These are phyloP conservation scores for Fibroporia radiculosa DNA, from an alignment of 768 basidiomycete genomes.

Conservation along the genomic window DNA sequence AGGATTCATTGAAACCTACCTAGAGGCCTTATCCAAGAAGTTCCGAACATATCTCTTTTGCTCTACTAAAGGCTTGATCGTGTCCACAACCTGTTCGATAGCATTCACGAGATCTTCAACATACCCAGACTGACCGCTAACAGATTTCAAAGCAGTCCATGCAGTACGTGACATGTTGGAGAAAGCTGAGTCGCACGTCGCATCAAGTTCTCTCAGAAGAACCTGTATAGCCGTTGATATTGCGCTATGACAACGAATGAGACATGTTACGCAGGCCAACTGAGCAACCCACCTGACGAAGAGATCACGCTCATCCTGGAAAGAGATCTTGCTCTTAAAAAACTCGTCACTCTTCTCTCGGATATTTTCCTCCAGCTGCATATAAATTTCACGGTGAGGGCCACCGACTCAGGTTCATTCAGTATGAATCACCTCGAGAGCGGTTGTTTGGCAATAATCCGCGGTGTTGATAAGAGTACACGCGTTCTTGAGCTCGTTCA, in stretches of 20 bases:
- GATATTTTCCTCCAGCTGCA: slow-evolving; percentile 87
- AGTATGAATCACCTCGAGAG: slow-evolving; percentile 55
- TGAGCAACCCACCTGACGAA: slow-evolving; percentile 71
- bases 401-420: background rate
- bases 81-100: slow-evolving; percentile 68
- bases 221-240: slow-evolving; percentile 78
- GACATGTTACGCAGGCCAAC: background rate
- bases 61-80: slow-evolving; percentile 75
- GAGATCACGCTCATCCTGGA: slow-evolving; percentile 80
- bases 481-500: slow-evolving; percentile 67
- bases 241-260: slow-evolving; percentile 39
- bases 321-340: slow-evolving; percentile 70
- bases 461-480: slow-evolving; percentile 95
- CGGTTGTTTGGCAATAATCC: slow-evolving; percentile 93
- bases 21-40: slow-evolving; percentile 88
- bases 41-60: slow-evolving; percentile 94
- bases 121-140: slow-evolving; percentile 82
- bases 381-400: background rate
- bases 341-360: slow-evolving; percentile 71
- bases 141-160: slow-evolving; percentile 76
- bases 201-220: slow-evolving; percentile 80
- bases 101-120: slow-evolving; percentile 68
- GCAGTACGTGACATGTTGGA: slow-evolving; percentile 66
- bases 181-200: slow-evolving; percentile 74
- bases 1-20: slow-evolving; percentile 51